Conservation (phyloP, 768 basidiomycete genomes). For the Tricholoma bakamatsutake region DNA sequence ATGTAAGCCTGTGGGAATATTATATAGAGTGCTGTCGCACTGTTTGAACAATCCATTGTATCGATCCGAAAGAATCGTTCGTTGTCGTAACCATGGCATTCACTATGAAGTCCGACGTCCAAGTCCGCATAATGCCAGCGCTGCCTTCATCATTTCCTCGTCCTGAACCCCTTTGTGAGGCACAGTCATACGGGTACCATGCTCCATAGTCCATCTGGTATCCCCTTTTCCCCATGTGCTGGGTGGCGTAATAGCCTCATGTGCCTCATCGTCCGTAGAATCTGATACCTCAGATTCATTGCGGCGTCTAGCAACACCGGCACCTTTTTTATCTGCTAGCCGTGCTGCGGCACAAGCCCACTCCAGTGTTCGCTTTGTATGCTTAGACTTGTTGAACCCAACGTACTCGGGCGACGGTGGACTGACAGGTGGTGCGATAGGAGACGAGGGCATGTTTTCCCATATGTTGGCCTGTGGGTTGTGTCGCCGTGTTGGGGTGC, state of each 20-base stretch:
- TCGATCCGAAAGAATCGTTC: too few relatives aligned
- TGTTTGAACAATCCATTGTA: conserved; percentile 10
- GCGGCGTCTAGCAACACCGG: conserved; percentile 21
- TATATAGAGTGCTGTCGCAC: background rate
- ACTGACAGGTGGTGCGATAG: conserved; percentile 47
- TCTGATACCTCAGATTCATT: conserved; percentile 22
- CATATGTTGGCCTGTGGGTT: conserved; percentile 35
- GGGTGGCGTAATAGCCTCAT: conserved; percentile 61
- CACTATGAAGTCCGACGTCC: conserved; percentile 22
- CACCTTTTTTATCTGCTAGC: conserved; percentile 38
- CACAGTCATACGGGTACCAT: conserved; percentile 14
- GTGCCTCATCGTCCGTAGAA: conserved; percentile 58
- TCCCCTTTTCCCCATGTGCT: conserved; percentile 44
- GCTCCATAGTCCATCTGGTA: conserved; percentile 27
- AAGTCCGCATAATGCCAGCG: conserved; percentile 59
- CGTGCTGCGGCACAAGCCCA: conserved; percentile 69
- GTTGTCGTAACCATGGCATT: background rate
- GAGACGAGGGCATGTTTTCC: conserved; percentile 62
- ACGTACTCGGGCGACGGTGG: conserved; percentile 43
- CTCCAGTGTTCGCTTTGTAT: conserved; percentile 52
- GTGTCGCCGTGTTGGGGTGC: conserved; percentile 33
- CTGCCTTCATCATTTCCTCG: conserved; percentile 67
- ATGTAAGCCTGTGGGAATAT: background rate
- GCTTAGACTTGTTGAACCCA: conserved; percentile 41
- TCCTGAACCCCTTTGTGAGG: conserved; percentile 33